Evolutionary conservation across 2,329 filamentous ascomycete genomes (phyloP), one percentile per base, ranked within the genome.

Genomic region (Colletotrichum destructivum): DNA sequence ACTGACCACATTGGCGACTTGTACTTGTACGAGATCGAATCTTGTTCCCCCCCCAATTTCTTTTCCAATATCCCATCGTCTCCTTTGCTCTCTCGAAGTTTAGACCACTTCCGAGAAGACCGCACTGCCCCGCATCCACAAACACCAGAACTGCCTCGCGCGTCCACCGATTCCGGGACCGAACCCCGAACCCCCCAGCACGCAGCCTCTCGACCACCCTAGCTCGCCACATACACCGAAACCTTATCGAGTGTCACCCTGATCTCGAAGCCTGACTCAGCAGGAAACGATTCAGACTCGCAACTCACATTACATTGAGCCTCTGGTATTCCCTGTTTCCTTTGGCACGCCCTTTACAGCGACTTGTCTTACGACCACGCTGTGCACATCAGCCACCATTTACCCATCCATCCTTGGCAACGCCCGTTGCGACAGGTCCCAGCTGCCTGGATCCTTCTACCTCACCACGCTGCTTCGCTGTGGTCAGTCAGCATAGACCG

Each of bases 221-320:
- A 59, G 69, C 52, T 56, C 59, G 44, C 46, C 66, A 55, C 38
- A 54, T 47, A 69, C 69, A 69, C 54, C 65, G 69, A 69, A 71
- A 69, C 52, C 69, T 69, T 71, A 55, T 71, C 46, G 69, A 46
- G 40, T 35, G 26, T 52, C 65, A 47, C 21, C 38, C 59, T 13
- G 47, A 59, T 54, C 40, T 18, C 52, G 23, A 69, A 51, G 54
- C 59, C 59, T 69, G 65, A 63, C 69, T 71, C 69, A 69, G 69
- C 69, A 63, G 35, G 26, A 21, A 21, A 21, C 26, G n/a, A 31
- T 47, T 44, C 46, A 63, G 54, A 54, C 55, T 44, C 44, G 49
- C 57, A 52, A 52, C 49, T 62, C 18, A 21, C 49, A 56, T 62
- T 12, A 18, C 49, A 51, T 52, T 49, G 16, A 56, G n/a, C 51